phyloP scores from a whole-genome alignment of 225 moss, liverwort and hornwort genomes.

The Anthoceros angustus region DNA sequence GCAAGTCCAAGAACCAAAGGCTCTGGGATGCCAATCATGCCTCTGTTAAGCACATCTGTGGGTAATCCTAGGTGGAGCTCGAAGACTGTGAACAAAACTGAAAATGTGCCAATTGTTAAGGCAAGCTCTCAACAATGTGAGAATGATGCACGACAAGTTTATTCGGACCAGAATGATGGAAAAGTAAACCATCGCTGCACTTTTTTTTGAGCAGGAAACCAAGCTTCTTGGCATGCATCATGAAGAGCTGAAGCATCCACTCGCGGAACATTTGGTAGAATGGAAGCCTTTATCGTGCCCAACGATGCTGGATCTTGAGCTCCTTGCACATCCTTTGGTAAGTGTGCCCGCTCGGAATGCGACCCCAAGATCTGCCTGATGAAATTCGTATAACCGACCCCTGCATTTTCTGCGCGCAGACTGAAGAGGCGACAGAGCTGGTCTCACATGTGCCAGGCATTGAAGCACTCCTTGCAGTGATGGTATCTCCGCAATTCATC shows the following conservation, averaged over 20 bases:
- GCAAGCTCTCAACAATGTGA: background rate
- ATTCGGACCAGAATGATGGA: background rate
- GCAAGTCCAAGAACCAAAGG: constrained; percentile 7
- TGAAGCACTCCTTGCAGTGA: constrained; percentile 8
- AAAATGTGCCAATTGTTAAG: constrained; percentile 14
- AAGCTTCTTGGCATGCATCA: constrained; percentile 16
- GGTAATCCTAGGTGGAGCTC: constrained; percentile 17
- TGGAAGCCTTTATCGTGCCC: constrained; percentile 10
- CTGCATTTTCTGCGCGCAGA: constrained; percentile 6
- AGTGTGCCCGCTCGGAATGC: background rate
- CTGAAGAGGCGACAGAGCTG: constrained; percentile 16
- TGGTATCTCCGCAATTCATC: constrained; percentile 7
- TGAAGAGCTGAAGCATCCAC: constrained; percentile 16
- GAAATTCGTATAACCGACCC: background rate
- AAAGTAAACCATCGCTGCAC: background rate
- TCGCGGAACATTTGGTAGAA: constrained; percentile 14
- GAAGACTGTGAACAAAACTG: background rate
- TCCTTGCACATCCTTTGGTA: constrained; percentile 16
- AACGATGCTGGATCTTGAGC: constrained; percentile 7
- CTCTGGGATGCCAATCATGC: constrained; percentile 11
- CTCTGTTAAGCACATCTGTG: constrained; percentile 11
- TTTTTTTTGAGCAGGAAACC: constrained; percentile 10
- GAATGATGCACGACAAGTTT: background rate
- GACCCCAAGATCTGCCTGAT: background rate
- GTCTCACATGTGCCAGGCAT: constrained; percentile 11